Conservation (phyloP, 495 filamentous ascomycete genomes). For the Lasiosphaeria hispida region DNA sequence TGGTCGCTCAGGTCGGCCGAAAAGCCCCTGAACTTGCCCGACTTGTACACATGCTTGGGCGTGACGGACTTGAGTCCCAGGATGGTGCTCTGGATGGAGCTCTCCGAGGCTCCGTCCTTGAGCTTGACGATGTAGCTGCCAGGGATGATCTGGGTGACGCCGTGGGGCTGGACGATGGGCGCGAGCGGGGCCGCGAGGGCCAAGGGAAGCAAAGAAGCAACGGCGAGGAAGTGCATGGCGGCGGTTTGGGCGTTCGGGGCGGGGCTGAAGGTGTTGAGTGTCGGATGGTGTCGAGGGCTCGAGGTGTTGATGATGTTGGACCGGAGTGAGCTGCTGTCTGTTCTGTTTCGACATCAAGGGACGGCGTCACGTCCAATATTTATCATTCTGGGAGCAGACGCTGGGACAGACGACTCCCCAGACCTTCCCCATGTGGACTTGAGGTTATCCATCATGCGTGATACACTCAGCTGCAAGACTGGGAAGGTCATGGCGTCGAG, state of each 20-base stretch:
- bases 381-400: conserved; percentile 1
- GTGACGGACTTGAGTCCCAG: conserved; percentile 25
- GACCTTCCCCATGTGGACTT: conserved; percentile 17
- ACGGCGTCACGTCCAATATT: conserved; percentile 5
- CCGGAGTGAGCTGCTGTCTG: conserved; percentile 6
- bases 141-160: conserved; percentile 37
- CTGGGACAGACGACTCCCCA: not conserved
- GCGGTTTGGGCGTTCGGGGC: not conserved
- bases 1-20: conserved; percentile 33
- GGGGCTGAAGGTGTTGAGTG: not conserved
- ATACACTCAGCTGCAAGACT: conserved; percentile 8
- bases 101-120: conserved; percentile 41
- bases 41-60: conserved; percentile 39
- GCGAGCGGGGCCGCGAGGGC: conserved; percentile 20
- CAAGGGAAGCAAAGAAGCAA: conserved; percentile 20
- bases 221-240: conserved; percentile 21
- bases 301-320: not conserved
- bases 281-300: not conserved
- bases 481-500: conserved; percentile 10
- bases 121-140: conserved; percentile 57
- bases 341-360: not conserved
- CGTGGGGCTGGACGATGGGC: conserved; percentile 38
- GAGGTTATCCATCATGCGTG: conserved; percentile 1
- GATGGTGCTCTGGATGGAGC: conserved; percentile 35
- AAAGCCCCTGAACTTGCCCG: conserved; percentile 44